Conservation (phyloP, 768 basidiomycete species). For the Macrolepiota fuliginosa region DNA sequence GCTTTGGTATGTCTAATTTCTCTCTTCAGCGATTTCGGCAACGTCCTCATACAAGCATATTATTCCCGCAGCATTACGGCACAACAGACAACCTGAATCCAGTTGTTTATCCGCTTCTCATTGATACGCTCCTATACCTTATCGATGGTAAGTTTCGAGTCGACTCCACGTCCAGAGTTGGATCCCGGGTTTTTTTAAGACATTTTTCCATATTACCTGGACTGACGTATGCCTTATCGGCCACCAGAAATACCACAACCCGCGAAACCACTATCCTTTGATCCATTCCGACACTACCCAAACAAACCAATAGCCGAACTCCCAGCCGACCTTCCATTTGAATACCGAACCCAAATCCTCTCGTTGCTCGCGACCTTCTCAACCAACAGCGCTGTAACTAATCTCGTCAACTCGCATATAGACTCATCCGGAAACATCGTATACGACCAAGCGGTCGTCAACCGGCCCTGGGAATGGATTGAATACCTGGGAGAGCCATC, state of each 20-base stretch:
- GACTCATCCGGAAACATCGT: slow-evolving; percentile 52
- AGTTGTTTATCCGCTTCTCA: slow-evolving; percentile 58
- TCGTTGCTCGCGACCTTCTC: slow-evolving; percentile 56
- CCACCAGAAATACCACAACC: slow-evolving; percentile 62
- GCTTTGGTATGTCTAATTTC: slow-evolving; percentile 42
- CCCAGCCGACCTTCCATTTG: slow-evolving; percentile 52
- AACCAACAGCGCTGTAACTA: slow-evolving; percentile 46
- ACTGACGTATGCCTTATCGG: neutral
- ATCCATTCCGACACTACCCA: slow-evolving; percentile 69
- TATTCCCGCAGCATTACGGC: slow-evolving; percentile 46
- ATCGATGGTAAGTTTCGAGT: slow-evolving; percentile 59
- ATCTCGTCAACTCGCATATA: slow-evolving; percentile 57
- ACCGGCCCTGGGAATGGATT: slow-evolving; percentile 86
- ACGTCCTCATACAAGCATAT: neutral
- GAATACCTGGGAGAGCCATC: slow-evolving; percentile 68
- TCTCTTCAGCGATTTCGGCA: neutral
- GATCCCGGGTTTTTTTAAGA: neutral
- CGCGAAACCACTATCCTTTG: slow-evolving; percentile 48
- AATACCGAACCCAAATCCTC: slow-evolving; percentile 55
- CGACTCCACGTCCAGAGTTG: neutral
- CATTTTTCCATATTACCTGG: neutral
- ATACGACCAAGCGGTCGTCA: slow-evolving; percentile 53
- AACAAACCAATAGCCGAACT: slow-evolving; percentile 46
- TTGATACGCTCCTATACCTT: slow-evolving; percentile 74
- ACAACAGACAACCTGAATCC: slow-evolving; percentile 52